phyloP scores from a whole-genome alignment of 2,329 filamentous ascomycete genomes.

The Tolypocladium tropicale region DNA sequence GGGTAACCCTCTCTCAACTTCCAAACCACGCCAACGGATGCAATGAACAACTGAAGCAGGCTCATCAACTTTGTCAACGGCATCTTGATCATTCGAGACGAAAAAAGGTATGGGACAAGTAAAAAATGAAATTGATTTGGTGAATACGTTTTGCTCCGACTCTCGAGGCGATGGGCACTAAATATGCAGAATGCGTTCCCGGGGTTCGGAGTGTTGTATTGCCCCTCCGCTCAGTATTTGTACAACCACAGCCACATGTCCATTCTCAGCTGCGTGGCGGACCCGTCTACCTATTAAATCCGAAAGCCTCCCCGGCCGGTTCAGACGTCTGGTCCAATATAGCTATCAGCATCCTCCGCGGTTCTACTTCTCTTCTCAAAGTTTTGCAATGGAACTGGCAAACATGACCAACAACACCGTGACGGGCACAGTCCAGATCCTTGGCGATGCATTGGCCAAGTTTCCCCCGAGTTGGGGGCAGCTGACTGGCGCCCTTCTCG shows the following conservation, averaged over 20 bases:
- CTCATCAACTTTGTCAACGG: not conserved
- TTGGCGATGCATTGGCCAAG: not conserved
- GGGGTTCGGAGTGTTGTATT: not conserved
- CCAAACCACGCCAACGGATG: slow-evolving; percentile 1
- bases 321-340: not conserved
- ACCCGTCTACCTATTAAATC: not conserved
- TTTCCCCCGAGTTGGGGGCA: not conserved
- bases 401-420: not conserved
- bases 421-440: not conserved
- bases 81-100: not conserved
- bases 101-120: too few relatives aligned
- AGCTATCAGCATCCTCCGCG: not conserved
- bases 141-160: not conserved
- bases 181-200: not conserved
- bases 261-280: not conserved
- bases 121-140: too few relatives aligned
- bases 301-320: not conserved
- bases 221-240: not conserved
- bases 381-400: not conserved
- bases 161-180: not conserved
- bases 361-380: not conserved
- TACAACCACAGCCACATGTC: not conserved
- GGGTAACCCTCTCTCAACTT: slow-evolving; percentile 4
- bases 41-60: slow-evolving; percentile 3
- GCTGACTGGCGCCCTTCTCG: not conserved